phyloP scores from a whole-genome alignment of 1,284 basidiomycete species.

The Microbotryomycetes sp. region DNA sequence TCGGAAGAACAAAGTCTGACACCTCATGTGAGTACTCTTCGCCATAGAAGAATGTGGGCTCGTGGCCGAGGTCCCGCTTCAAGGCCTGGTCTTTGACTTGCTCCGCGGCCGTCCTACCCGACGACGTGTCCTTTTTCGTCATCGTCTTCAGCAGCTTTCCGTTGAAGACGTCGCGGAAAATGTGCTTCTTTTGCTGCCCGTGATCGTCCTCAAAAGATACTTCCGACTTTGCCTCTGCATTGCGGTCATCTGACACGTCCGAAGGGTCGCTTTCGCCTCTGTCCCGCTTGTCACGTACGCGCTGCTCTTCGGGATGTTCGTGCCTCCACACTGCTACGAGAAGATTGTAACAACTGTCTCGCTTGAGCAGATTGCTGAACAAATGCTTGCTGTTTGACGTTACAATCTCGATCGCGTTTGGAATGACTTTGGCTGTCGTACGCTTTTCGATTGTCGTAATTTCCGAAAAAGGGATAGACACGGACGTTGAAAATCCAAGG shows the following conservation, averaged over 20 bases:
- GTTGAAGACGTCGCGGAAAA: constrained; percentile 6
- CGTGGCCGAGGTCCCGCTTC: constrained; percentile 2
- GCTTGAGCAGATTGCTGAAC: constrained; percentile 89
- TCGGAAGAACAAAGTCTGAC: constrained; percentile 52
- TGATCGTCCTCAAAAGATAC: constrained; percentile 31
- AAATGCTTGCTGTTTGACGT: constrained; percentile 70
- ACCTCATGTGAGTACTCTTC: constrained; percentile 25
- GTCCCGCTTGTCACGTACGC: constrained; percentile 28
- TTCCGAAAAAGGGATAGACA: constrained; percentile 24
- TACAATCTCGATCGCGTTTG: constrained; percentile 88
- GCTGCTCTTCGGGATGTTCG: constrained; percentile 65
- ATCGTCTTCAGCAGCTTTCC: not conserved
- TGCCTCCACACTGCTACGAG: constrained; percentile 93
- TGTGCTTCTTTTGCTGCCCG: constrained; percentile 22
- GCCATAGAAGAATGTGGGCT: constrained; percentile 18
- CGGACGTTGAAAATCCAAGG: constrained; percentile 68
- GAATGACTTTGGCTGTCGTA: constrained; percentile 86
- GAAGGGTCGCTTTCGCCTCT: not conserved
- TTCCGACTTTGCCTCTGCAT: constrained; percentile 16
- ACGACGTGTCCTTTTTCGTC: not conserved
- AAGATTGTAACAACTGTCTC: constrained; percentile 93
- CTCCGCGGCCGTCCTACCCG: constrained; percentile 20
- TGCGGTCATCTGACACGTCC: not conserved
- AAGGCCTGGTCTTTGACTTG: constrained; percentile 21
- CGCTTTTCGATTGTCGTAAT: constrained; percentile 28